Evolutionary conservation across 495 filamentous ascomycete genomes (phyloP), one percentile per base, ranked within the genome.

Genomic region (Aspergillus indologenus): DNA sequence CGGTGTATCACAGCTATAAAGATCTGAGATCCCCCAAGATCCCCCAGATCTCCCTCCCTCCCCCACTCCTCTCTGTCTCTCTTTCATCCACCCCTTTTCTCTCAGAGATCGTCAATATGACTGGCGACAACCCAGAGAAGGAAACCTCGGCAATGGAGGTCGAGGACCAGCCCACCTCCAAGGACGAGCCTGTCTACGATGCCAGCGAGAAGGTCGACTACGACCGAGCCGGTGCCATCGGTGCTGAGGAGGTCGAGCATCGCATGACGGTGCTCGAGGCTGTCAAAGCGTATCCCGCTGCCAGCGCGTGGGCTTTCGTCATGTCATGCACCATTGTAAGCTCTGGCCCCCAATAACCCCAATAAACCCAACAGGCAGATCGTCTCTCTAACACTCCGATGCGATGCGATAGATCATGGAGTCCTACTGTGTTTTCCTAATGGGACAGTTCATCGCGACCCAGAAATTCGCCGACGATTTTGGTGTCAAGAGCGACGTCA

Each of bases 271-370:
- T 65, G 1, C 66, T 69, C 61, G 59, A 62, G 44, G 63, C 70
- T 17, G 69, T 73, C 51, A 75, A 70, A 59, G 67, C 66, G 9
- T 79, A 81, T 63, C 80, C 79, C 24, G 76, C 75, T 61, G 80
- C 80, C 53, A 73, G 77, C 46, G 71, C 65, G 18, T 82, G 78
- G 78, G 74, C 71, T 4, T 76, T 76, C 59, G 65, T 61, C 53
- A 71, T 76, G 66, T 76, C 71, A 31, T 77, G 71, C 57, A 77
- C 75, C 17, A 77, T 77, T 56, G 74, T 75, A 58, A 74, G 70
- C 52, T 51, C 60, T 54, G 45, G 51, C 34, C 34, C 48, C 58
- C 21, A 21, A 63, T 50, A 51, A 29, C 26, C 34, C n/a, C n/a
- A n/a, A n/a, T n/a, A n/a, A n/a, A n/a, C n/a, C n/a, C n/a, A n/a